A percentile compares a stretch with the other conserved stretches of the same genome.
These are phyloP conservation scores for Camelina hispida DNA, from an alignment of 345 rosid genomes.

Conservation along the genomic window DNA sequence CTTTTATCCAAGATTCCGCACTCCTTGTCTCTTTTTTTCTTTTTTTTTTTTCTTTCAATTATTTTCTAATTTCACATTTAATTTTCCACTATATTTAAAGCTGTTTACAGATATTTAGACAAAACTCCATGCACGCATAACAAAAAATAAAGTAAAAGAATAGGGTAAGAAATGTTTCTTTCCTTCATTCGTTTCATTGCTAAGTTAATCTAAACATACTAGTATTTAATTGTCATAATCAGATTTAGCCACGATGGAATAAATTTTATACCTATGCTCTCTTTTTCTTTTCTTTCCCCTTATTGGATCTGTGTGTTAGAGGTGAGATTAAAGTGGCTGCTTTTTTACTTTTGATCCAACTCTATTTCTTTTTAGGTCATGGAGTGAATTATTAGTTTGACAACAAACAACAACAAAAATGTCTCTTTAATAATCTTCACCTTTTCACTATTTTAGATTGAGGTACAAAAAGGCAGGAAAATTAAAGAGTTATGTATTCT, in stretches of 20 bases:
- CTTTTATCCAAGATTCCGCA: slow-evolving; percentile 62
- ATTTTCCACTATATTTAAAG: slow-evolving; percentile 36
- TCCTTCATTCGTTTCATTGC: not conserved
- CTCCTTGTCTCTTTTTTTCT: slow-evolving; percentile 17
- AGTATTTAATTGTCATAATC: slow-evolving; percentile 1
- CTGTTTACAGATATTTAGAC: slow-evolving; percentile 38
- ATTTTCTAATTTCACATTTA: slow-evolving; percentile 26
- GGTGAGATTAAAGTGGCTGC: slow-evolving; percentile 16
- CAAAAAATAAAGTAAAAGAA: slow-evolving; percentile 1
- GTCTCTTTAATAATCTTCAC: not conserved
- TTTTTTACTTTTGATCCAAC: slow-evolving; percentile 31
- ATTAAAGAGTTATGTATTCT: not conserved
- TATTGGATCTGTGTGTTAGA: slow-evolving; percentile 2
- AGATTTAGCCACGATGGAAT: not conserved
- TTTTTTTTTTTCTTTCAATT: not conserved
- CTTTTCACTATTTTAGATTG: slow-evolving; percentile 35
- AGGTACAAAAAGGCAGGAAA: not conserved
- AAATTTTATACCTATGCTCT: not conserved
- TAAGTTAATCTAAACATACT: not conserved
- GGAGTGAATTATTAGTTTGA: slow-evolving; percentile 32
- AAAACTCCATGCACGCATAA: slow-evolving; percentile 41
- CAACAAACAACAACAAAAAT: not conserved
- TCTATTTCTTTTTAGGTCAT: slow-evolving; percentile 21
- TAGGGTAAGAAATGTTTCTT: slow-evolving; percentile 29
- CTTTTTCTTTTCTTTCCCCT: not conserved